These are phyloP conservation scores for Malus sylvestris DNA, from an alignment of 306 rosid genomes.

Conservation along the genomic window DNA sequence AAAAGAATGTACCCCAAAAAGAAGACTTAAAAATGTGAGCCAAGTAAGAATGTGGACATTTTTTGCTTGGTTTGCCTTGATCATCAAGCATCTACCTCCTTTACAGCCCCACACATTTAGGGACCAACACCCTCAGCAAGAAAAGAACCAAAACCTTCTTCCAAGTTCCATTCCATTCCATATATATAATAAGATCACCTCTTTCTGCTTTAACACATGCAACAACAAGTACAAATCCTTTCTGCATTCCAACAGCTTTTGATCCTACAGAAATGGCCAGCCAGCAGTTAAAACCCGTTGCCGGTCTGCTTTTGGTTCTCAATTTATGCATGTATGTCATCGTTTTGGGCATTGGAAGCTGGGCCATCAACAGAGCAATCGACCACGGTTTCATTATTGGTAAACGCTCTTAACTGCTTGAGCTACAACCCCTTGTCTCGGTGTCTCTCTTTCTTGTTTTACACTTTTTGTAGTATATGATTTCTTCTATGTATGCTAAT, in stretches of 20 bases:
- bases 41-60: constrained; percentile 47
- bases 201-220: constrained; percentile 12
- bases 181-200: constrained; percentile 11
- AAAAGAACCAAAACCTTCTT: constrained; percentile 56
- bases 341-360: constrained; percentile 75
- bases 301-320: constrained; percentile 61
- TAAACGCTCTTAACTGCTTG: constrained; percentile 1
- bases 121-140: constrained; percentile 61
- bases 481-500: background rate
- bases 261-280: constrained; percentile 47
- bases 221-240: background rate
- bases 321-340: constrained; percentile 91
- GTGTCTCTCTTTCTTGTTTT: background rate
- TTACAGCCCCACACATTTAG: constrained; percentile 45
- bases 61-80: constrained; percentile 55
- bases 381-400: constrained; percentile 84
- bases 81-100: constrained; percentile 44
- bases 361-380: constrained; percentile 93
- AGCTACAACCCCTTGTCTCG: background rate
- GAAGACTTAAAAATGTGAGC: constrained; percentile 25
- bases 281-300: constrained; percentile 52
- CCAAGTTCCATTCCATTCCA: background rate
- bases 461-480: background rate
- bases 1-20: constrained; percentile 26
- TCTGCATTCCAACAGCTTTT: constrained; percentile 9